phyloP scores from a whole-genome alignment of 352 stramenopile genomes.

The Phytophthora europaea region DNA sequence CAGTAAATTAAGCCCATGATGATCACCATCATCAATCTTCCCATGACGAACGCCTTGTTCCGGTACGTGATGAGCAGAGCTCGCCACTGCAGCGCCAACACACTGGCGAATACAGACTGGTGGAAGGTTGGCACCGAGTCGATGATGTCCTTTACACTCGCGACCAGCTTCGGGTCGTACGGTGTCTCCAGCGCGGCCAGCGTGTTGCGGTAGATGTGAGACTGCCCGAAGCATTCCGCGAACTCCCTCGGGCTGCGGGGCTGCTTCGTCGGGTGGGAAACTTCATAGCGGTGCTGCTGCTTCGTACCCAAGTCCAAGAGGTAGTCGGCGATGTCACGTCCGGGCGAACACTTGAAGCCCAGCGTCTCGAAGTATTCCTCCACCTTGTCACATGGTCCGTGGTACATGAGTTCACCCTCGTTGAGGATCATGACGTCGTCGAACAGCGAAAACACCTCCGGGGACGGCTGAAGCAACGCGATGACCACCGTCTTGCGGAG shows the following conservation, averaged over 20 bases:
- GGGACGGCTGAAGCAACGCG: conserved; percentile 85
- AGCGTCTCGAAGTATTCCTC: conserved; percentile 48
- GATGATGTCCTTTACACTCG: conserved; percentile 23
- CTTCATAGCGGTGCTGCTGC: conserved; percentile 39
- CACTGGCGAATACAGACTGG: conserved; percentile 69
- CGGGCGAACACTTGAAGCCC: conserved; percentile 42
- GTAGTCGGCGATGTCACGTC: conserved; percentile 45
- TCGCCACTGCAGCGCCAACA: conserved; percentile 54
- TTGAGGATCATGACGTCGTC: conserved; percentile 50
- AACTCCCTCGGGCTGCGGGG: conserved; percentile 26
- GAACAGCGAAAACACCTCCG: conserved; percentile 92
- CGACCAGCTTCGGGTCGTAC: conserved; percentile 15
- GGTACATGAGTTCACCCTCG: conserved; percentile 78
- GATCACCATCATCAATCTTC: conserved; percentile 28
- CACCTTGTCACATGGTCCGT: conserved; percentile 28
- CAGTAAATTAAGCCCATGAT: conserved; percentile 38
- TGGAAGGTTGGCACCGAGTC: conserved; percentile 49
- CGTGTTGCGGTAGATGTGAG: conserved; percentile 40
- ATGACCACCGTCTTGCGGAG: conserved; percentile 54
- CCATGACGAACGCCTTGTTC: conserved; percentile 32
- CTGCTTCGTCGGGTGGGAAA: conserved; percentile 18
- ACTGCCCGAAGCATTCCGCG: conserved; percentile 40
- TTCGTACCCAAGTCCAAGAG: conserved; percentile 37
- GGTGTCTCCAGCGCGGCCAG: conserved; percentile 37
- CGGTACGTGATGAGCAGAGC: conserved; percentile 54